Evolutionary conservation across 257 asterid species (phyloP).

Genomic region (Plantago ovata): DNA sequence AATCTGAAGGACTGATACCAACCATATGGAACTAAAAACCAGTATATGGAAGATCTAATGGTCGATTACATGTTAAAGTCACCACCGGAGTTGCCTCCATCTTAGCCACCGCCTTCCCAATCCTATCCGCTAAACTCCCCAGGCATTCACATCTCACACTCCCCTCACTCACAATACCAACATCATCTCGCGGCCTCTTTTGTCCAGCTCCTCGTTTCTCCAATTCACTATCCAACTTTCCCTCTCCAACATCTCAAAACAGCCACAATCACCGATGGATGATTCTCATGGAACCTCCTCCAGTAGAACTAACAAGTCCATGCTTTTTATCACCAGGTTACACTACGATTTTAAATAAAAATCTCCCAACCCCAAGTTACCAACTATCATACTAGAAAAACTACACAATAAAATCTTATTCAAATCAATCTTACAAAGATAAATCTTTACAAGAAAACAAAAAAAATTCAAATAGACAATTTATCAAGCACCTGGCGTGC

Average conservation of each 20-base stretch:
- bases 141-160: constrained; percentile 22
- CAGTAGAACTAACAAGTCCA: constrained; percentile 31
- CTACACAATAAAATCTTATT: too few species aligned
- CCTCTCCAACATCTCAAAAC: constrained; percentile 1
- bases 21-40: too few species aligned
- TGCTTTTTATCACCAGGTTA: too few species aligned
- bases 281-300: constrained; percentile 67
- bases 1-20: too few species aligned
- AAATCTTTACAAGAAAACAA: too few species aligned
- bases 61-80: not conserved
- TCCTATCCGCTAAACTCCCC: constrained; percentile 28
- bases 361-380: too few species aligned
- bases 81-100: constrained; percentile 13
- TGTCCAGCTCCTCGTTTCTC: constrained; percentile 19
- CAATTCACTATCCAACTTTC: constrained; percentile 23
- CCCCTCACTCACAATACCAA: constrained; percentile 17
- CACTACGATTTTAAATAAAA: too few species aligned
- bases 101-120: constrained; percentile 20
- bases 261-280: constrained; percentile 57
- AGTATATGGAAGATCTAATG: too few species aligned
- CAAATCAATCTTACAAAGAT: too few species aligned
- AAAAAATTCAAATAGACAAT: too few species aligned
- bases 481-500: too few species aligned
- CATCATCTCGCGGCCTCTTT: not conserved
- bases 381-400: too few species aligned